Evolutionary conservation across 163 green algal genomes (phyloP), one percentile per base, ranked within the genome.

Genomic region (Scenedesmus sp.): DNA sequence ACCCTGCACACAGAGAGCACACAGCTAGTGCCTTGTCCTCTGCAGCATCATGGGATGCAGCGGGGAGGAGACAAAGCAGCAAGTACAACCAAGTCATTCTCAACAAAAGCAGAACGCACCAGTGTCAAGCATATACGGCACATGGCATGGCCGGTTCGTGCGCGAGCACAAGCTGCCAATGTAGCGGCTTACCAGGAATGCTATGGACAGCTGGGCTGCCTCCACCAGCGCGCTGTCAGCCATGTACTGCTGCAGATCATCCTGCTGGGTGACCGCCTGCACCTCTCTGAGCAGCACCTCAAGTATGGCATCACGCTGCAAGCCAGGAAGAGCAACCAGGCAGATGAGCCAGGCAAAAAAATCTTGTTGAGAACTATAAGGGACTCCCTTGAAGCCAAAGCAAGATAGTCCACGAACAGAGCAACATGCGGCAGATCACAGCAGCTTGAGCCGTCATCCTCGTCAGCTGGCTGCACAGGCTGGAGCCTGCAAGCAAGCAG

Each of bases 301-400:
- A 46, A 90, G 85, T 5, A 84, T 56, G 16, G 18, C 44, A 26
- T 83, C 33, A 42, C 82, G 42, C 85, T 89, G 85, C 82, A 87
- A 24, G 65, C 40, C 65, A 76, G 0, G 30, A 22, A 76, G 2
- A 76, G 65, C 65, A 76, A 22, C 65, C 65, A 76, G 30, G 2
- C 56, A 65, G 10, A 16, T 16, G n/a, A 16, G n/a, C n/a, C 65
- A 76, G 20, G 59, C 59, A 72, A 22, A 72, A 24, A 7, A 76
- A 24, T 37, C n/a, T n/a, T n/a, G n/a, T n/a, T n/a, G n/a, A n/a
- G n/a, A n/a, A n/a, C n/a, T n/a, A n/a, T n/a, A n/a, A n/a, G 26
- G 65, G 0, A 16, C 56, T 10, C 46, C 46, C 7, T n/a, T 70
- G 1, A 33, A 22, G 7, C 6, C 4, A 22, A 10, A 33, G 20